Conservation (phyloP, 2,329 filamentous ascomycete genomes). For the Xylaria sp. region DNA sequence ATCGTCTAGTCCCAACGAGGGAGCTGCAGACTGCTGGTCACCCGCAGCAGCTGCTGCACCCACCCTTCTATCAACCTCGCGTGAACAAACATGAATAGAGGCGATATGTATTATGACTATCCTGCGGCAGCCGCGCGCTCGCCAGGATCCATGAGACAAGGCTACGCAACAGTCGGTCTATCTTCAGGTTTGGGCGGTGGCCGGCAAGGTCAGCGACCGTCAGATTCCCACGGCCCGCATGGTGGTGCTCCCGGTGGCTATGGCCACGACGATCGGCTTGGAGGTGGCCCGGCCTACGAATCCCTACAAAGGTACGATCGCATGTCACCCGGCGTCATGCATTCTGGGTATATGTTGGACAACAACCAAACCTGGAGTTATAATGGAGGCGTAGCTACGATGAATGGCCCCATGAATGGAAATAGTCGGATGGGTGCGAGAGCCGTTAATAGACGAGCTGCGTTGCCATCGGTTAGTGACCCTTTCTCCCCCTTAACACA, state of each 20-base stretch:
- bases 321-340: conserved; percentile 45
- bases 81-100: conserved; percentile 52
- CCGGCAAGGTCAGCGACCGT: conserved; percentile 76
- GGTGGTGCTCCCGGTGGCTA: conserved; percentile 69
- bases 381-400: conserved; percentile 66
- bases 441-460: conserved; percentile 60
- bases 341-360: conserved; percentile 59
- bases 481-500: conserved; percentile 25
- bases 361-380: conserved; percentile 85
- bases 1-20: conserved; percentile 32
- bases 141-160: conserved; percentile 72
- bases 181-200: conserved; percentile 53
- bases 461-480: conserved; percentile 74
- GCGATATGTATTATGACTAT: conserved; percentile 78
- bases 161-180: conserved; percentile 63
- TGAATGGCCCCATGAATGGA: conserved; percentile 69
- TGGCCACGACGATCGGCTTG: conserved; percentile 64
- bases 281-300: conserved; percentile 65
- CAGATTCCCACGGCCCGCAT: conserved; percentile 71
- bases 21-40: conserved; percentile 41
- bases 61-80: conserved; percentile 27
- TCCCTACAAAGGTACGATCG: conserved; percentile 51
- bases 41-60: conserved; percentile 38
- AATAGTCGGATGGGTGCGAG: conserved; percentile 58
- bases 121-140: conserved; percentile 66